A percentile compares a stretch with the other conserved stretches of the same genome.
Conservation (phyloP, 1,284 basidiomycete genomes). For the Pseudozyma hubeiensis region DNA sequence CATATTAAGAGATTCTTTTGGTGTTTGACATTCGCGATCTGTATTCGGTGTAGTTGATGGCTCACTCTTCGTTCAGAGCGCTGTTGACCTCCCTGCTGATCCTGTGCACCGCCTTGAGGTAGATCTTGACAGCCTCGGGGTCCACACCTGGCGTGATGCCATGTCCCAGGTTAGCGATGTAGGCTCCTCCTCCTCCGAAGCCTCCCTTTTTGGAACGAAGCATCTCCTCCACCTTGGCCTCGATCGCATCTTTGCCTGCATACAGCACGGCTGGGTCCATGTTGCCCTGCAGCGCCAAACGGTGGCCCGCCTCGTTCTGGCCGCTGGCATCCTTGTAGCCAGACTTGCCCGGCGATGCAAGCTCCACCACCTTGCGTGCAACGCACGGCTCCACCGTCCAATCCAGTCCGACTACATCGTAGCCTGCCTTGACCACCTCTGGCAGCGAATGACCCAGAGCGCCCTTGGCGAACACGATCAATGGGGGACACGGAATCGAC, state of each 20-base stretch:
- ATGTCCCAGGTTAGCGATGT: slow-evolving; percentile 94
- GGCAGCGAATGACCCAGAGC: slow-evolving; percentile 64
- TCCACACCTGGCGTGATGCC: slow-evolving; percentile 76
- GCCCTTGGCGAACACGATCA: slow-evolving; percentile 67
- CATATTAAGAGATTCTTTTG: too few relatives aligned
- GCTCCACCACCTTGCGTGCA: slow-evolving; percentile 62
- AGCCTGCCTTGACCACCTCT: slow-evolving; percentile 65
- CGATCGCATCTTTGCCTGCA: slow-evolving; percentile 83
- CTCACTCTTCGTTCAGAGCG: slow-evolving; percentile 45
- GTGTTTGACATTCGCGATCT: too few relatives aligned
- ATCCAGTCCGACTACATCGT: slow-evolving; percentile 67
- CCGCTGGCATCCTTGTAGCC: slow-evolving; percentile 51
- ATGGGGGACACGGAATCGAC: slow-evolving; percentile 57
- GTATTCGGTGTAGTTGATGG: not conserved
- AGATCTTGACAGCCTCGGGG: slow-evolving; percentile 64
- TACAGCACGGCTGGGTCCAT: slow-evolving; percentile 90
- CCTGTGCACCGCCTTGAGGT: slow-evolving; percentile 64
- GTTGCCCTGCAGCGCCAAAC: slow-evolving; percentile 91
- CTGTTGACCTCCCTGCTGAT: slow-evolving; percentile 59
- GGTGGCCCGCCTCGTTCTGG: slow-evolving; percentile 61
- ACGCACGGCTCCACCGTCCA: slow-evolving; percentile 65
- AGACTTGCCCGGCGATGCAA: slow-evolving; percentile 48
- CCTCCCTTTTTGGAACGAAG: slow-evolving; percentile 74
- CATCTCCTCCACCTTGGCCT: slow-evolving; percentile 82
- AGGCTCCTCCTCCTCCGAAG: slow-evolving; percentile 75